Evolutionary conservation across 768 basidiomycete genomes (phyloP), one percentile per base, ranked within the genome.

Genomic region (Phylloporus rhodoxanthus): DNA sequence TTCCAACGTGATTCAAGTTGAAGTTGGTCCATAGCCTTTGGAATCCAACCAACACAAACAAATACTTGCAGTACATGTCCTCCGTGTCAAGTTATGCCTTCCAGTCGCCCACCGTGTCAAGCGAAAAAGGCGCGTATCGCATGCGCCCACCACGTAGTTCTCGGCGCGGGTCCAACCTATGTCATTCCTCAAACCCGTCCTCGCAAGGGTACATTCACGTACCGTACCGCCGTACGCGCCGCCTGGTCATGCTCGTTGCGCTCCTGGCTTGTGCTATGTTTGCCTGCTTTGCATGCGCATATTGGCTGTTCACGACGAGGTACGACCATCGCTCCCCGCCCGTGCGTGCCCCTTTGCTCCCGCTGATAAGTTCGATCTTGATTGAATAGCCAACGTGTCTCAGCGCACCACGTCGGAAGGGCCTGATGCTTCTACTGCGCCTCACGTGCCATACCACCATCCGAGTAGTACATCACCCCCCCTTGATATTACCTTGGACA

Each of bases 61-160:
- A 53, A 43, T 30, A 15, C 36, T 19, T 3, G 6, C 26, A 26
- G 32, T 33, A 15, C 28, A 52, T 52, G 51, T 51, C 56, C 28
- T 32, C 36, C 32, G 40, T 50, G 7, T 32, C 66, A 34, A 47
- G 40, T 26, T 48, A 66, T 49, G 56, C 48, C 2, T 67, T 63
- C 53, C 65, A 67, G 41, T 87, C 85, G 4, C 84, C 85, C 28
- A 84, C 86, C 1, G 68, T 85, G 20, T 73, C 77, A 5, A 66
- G 81, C 51, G 85, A 88, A 64, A 81, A 78, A 60, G 84, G 86
- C 26, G 66, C 74, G 32, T 82, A 86, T 57, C 75, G 84, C 41
- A 76, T 87, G 68, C 76, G 77, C n/a, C 74, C 70, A 43, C 57
- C 57, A 60, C 74, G 77, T 14, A 53, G 48, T 40, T 62, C 58